Base-by-base conservation (phyloP, 768 basidiomycete genomes). In the Naganishia vaughanmartiniae region DNA sequence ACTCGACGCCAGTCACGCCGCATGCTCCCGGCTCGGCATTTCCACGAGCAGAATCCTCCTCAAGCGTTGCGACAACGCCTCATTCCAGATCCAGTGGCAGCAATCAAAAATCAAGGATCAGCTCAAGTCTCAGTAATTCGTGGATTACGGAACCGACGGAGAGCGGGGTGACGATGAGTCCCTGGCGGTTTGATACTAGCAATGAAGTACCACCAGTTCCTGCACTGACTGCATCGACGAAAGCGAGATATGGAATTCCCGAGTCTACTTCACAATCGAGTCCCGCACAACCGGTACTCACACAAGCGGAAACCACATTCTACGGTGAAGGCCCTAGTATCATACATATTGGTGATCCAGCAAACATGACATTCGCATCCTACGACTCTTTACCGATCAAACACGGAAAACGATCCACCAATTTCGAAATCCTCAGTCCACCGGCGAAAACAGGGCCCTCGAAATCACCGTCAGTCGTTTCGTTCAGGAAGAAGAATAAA, bases 81-180 rank as follows among this genome's bases (percentile, higher is more conserved):
- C 21, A 30, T n/a, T 56, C 53, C 19, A 55, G 21, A 4, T 21
- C 26, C 48, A 54, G 26, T 26, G 28, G 54, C 39, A 36, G 46
- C 46, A 15, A 19, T 17, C 60, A 31, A 30, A 46, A 17, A 54
- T 39, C n/a, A 33, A 42, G 45, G 30, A 46, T 33, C 26, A 54
- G 54, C 6, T 42, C 36, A 19, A 28, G 21, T 15, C 54, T 26
- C 21, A 68, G 33, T 36, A 55, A 54, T 36, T 69, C 68, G 5
- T 69, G 68, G 68, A 69, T 69, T 30, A 60, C 68, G 21, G 68
- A 69, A 51, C 57, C 68, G 15, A 51, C 56, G 14, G 58, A 69
- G 45, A 69, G 56, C n/a, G 56, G 56, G 7, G 58, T 57, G 4
- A 60, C 51, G 19, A 46, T 69, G 42, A 63, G 42, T 31, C 58